Conservation (phyloP, 2,329 filamentous ascomycete genomes). For the Alternaria sp. region DNA sequence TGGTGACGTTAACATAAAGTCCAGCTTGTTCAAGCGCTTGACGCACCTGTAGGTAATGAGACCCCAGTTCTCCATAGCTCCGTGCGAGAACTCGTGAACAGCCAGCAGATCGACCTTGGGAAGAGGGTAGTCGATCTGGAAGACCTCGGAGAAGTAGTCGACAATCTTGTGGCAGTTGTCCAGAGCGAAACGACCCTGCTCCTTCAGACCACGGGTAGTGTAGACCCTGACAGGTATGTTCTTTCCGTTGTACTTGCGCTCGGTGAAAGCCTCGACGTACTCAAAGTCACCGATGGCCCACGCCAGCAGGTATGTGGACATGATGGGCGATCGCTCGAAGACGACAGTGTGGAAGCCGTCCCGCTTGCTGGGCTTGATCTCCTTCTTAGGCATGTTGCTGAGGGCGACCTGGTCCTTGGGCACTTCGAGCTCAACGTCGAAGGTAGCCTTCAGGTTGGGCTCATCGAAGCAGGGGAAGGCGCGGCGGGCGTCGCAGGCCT, state of each 20-base stretch:
- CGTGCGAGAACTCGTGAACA: slow-evolving; percentile 86
- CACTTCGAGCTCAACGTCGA: slow-evolving; percentile 91
- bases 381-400: slow-evolving; percentile 94
- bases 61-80: slow-evolving; percentile 99
- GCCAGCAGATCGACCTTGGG: slow-evolving; percentile 96
- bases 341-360: slow-evolving; percentile 76
- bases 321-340: slow-evolving; percentile 88
- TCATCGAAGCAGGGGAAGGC: slow-evolving; percentile 99
- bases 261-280: slow-evolving; percentile 89
- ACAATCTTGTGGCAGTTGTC: slow-evolving; percentile 92
- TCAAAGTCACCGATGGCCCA: slow-evolving; percentile 98
- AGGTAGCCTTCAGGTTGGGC: slow-evolving; percentile 94
- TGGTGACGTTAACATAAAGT: slow-evolving; percentile 18
- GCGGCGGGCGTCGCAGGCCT: slow-evolving; percentile 91
- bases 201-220: slow-evolving; percentile 90
- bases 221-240: slow-evolving; percentile 93
- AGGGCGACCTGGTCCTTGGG: slow-evolving; percentile 86
- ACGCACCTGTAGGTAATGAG: slow-evolving; percentile 84
- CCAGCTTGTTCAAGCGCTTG: neutral
- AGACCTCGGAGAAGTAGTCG: slow-evolving; percentile 95
- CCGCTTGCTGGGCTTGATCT: slow-evolving; percentile 74
- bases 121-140: slow-evolving; percentile 83
- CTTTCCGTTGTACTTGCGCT: slow-evolving; percentile 89
- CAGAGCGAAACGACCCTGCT: slow-evolving; percentile 87
- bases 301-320: slow-evolving; percentile 95